Base-by-base conservation (phyloP, 306 rosid genomes). In the Cicer arietinum region DNA sequence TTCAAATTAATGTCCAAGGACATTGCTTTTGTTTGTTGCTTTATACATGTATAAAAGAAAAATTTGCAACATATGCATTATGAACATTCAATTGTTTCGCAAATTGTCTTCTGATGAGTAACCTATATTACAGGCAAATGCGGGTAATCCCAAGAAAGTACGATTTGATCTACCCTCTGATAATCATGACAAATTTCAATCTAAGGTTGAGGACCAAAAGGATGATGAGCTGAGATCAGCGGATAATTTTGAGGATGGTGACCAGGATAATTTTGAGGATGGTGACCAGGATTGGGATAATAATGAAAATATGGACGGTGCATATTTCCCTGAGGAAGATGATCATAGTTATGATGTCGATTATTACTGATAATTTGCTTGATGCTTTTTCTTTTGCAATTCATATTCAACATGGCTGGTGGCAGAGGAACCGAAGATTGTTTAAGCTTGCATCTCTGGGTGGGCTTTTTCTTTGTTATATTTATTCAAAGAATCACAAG, bases 131-230 rank as follows among this genome's bases (percentile, higher is more conserved):
- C 71, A 85, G 88, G 79, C 16, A 20, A 56, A 44, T 11, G 45
- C 42, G 0, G 76, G 62, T 67, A 67, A 45, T 64, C 59, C 71
- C 47, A 81, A 85, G 48, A 85, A 75, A 65, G 83, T 66, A 14
- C 59, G 45, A 56, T 77, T 67, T 60, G 75, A 84, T n/a, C 66
- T 56, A 51, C 47, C 75, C 50, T 8, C 69, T 16, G 80, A 73
- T 62, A 53, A 68, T 46, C 16, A 58, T 25, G 69, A 20, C 43
- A 57, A 76, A 11, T 4, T 10, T 25, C 13, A 37, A 61, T 51
- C 73, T 6, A 35, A 74, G 30, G 13, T 53, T 10, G 67, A 75
- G 45, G 54, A 40, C 17, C 71, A 56, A 18, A 48, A 63, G 8
- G 58, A 79, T 7, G 81, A 75, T 51, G 73, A 65, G 20, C 41